Evolutionary conservation across 768 basidiomycete species (phyloP), one percentile per base, ranked within the genome.

Genomic region (Hypholoma sublateritium): DNA sequence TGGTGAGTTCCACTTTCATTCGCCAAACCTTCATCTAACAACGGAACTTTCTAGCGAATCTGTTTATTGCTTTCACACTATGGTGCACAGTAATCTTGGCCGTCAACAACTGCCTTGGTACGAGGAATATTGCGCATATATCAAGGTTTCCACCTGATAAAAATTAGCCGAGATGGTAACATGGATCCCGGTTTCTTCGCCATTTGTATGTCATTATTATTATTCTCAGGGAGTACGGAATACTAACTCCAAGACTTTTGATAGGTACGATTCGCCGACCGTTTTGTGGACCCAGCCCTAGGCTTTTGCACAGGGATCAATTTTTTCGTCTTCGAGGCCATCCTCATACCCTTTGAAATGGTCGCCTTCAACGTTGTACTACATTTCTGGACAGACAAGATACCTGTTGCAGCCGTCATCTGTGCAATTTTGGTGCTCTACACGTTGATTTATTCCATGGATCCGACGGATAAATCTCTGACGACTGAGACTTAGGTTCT

Each of bases 171-270:
- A 93, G 70, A 91, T 91, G 89, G 88, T 89, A 28, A 82, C 86
- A n/a, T 86, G 84, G 74, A 88, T 89, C 5, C 90, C 90, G 5
- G 85, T 91, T 61, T 83, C 88, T 5, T 89, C 90, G 5, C 85
- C 88, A 5, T 91, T 90, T 67, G 85, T 88, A 57, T 39, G 78
- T 66, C 46, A 56, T 19, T 21, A n/a, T 11, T 24, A 37, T 36
- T 1, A 44, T 47, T 36, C n/a, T 32, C 22, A 43, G 25, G 32
- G 11, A 41, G 12, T 42, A n/a, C 21, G 34, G 41, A 16, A 42
- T 7, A 42, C 28, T 6, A 32, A 32, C 9, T 32, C 28, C 24
- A 47, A 39, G 17, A 21, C 25, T 35, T 32, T 12, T 19, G 44
- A 37, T 58, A 80, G 78, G 74, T 82, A 24, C 84, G 87, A 59